Conservation (phyloP, 164 flowering plant genomes). For the Magnolia kwangsiensis region DNA sequence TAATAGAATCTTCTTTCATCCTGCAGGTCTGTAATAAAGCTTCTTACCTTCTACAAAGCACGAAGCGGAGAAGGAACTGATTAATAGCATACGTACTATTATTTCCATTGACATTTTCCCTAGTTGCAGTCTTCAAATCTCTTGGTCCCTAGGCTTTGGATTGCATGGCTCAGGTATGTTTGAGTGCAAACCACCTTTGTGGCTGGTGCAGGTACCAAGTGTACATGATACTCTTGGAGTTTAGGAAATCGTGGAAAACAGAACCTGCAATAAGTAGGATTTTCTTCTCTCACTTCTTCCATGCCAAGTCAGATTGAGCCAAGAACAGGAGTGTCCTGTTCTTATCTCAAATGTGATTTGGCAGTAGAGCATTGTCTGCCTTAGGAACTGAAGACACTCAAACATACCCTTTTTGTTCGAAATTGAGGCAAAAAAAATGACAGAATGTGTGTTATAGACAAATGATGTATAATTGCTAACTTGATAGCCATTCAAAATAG, state of each 20-base stretch:
- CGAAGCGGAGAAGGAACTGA: conserved; percentile 20
- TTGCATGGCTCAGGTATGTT: not conserved
- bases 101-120: not conserved
- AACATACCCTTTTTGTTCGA: not conserved
- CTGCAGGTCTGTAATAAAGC: conserved; percentile 82
- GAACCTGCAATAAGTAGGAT: too few species aligned
- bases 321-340: too few species aligned
- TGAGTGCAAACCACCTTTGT: too few species aligned
- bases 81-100: not conserved
- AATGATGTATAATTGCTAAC: not conserved
- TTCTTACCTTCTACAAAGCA: conserved; percentile 66
- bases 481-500: not conserved
- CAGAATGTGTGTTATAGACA: not conserved
- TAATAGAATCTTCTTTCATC: not conserved
- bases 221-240: not conserved
- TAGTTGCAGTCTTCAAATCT: not conserved
- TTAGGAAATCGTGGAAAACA: not conserved
- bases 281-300: too few species aligned
- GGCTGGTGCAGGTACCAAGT: not conserved
- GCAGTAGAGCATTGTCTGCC: not conserved
- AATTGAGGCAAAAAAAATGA: not conserved
- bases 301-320: too few species aligned
- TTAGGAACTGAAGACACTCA: not conserved
- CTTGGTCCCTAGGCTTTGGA: not conserved
- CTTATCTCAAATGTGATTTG: not conserved